A percentile compares a stretch with the other conserved stretches of the same genome.
Conservation (phyloP, 1,284 basidiomycete genomes). For the Phylloporus sp. region DNA sequence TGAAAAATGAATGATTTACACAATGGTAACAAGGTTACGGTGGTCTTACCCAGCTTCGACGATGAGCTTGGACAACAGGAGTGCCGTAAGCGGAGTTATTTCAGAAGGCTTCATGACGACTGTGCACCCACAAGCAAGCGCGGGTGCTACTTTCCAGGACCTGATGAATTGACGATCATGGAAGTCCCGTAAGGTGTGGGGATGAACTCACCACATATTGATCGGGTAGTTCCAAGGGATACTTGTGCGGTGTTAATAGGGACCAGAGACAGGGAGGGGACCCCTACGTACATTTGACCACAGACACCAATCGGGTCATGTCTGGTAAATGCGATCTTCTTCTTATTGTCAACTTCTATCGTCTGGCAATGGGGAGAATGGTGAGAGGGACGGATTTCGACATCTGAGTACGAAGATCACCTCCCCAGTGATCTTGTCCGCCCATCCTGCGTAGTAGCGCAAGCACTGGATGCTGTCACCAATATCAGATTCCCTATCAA, state of each 20-base stretch:
- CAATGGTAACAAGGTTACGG: constrained; percentile 14
- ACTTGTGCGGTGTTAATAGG: constrained; percentile 41
- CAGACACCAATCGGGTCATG: constrained; percentile 96
- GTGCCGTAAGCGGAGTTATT: constrained; percentile 87
- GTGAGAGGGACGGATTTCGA: background rate
- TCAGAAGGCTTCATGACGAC: constrained; percentile 95
- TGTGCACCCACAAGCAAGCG: constrained; percentile 85
- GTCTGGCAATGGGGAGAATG: constrained; percentile 46
- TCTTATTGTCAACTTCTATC: constrained; percentile 81
- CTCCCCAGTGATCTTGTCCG: constrained; percentile 72
- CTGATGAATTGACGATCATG: constrained; percentile 39
- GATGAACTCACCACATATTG: constrained; percentile 72
- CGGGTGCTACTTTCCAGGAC: constrained; percentile 92
- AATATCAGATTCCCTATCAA: constrained; percentile 79
- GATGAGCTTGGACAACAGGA: constrained; percentile 79
- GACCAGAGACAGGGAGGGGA: constrained; percentile 10
- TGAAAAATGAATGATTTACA: constrained; percentile 20
- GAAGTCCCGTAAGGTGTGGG: constrained; percentile 14
- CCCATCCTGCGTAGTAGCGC: constrained; percentile 81
- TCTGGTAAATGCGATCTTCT: constrained; percentile 84
- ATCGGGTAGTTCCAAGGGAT: constrained; percentile 95
- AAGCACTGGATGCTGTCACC: constrained; percentile 80
- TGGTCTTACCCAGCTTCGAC: constrained; percentile 73
- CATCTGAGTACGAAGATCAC: constrained; percentile 35
- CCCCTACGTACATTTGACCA: constrained; percentile 75